Evolutionary conservation across 345 rosid genomes (phyloP), one percentile per base, ranked within the genome.

Genomic region (Hibiscus trionum): DNA sequence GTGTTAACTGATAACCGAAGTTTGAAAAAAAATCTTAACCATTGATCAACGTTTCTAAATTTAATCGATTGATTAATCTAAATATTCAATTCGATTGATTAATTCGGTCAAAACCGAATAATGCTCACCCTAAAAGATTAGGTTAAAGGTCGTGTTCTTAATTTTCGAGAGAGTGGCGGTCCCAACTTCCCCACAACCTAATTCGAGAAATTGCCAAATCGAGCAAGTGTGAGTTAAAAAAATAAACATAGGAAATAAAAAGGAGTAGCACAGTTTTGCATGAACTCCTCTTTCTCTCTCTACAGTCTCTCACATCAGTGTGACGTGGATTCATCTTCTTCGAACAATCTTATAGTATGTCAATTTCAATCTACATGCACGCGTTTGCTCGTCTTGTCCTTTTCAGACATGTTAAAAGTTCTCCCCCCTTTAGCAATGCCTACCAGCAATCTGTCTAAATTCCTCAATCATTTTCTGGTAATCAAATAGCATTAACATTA

Each of bases 301-400:
- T 35, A 35, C 37, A 35, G 6, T 35, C 37, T 42, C 33, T 44
- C 35, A 5, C 19, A 27, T 42, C 19, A 42, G 31, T 17, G 49
- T 37, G 15, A 63, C 27, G 1, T 35, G 67, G 67, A 15, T 50
- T 15, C 17, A 46, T 66, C 55, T 65, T 64, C 31, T 37, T 17
- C 16, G 39, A 24, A 42, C 21, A 5, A 11, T 56, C 35, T 65
- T 9, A 33, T 24, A 46, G 53, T 42, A 3, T 49, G 61, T 77
- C 77, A 2, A 6, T 69, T 57, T 55, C 74, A 12, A 69, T 62
- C 14, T 33, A 26, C 3, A 21, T 29, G 69, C 80, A 77, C 49
- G 74, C 77, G 21, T 12, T 73, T 52, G 17, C 80, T 29, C 52
- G 77, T 69, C 71, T 33, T 73, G 63, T 74, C 61, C 29, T 50